Percentiles rank a stretch among this genome's conserved stretches.
phyloP scores from a whole-genome alignment of 768 basidiomycete species.

The Lactarius pseudohatsudake region DNA sequence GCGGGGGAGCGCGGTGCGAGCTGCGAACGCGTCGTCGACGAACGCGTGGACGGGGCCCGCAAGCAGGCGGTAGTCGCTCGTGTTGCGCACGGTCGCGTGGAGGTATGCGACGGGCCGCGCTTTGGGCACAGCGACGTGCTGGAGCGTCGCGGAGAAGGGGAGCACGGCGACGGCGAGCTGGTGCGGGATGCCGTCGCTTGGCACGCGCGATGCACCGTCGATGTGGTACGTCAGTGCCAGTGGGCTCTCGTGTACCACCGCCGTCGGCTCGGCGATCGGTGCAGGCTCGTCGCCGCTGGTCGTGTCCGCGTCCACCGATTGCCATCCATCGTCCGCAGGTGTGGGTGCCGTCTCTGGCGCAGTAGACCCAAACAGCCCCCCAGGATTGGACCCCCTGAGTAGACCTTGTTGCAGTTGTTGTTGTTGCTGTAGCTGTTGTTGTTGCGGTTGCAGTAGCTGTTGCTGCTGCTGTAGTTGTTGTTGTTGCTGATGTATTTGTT shows the following conservation, averaged over 20 bases:
- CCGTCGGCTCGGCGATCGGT: conserved; percentile 38
- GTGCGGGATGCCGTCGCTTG: conserved; percentile 55
- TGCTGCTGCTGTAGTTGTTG: too few relatives aligned
- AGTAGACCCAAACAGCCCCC: neutral
- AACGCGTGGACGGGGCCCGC: conserved; percentile 55
- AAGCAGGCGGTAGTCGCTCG: conserved; percentile 55
- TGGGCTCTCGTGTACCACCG: conserved; percentile 53
- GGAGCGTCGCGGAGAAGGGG: conserved; percentile 46
- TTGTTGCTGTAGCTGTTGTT: neutral
- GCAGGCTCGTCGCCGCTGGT: neutral
- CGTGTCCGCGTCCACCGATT: neutral
- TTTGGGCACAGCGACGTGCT: conserved; percentile 52
- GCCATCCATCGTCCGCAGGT: neutral
- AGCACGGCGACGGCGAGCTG: conserved; percentile 53
- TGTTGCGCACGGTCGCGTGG: conserved; percentile 49
- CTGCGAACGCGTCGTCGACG: conserved; percentile 56
- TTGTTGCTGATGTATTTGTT: too few relatives aligned
- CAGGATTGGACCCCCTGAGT: neutral
- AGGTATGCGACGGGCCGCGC: conserved; percentile 50
- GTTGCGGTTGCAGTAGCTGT: too few relatives aligned
- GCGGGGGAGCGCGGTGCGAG: conserved; percentile 49
- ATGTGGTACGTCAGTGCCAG: conserved; percentile 53
- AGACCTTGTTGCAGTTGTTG: neutral
- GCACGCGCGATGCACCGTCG: conserved; percentile 49
- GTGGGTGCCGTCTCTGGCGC: neutral